phyloP scores from a whole-genome alignment of 2,329 filamentous ascomycete species.

The Cladosporium austrohemisphaericum region DNA sequence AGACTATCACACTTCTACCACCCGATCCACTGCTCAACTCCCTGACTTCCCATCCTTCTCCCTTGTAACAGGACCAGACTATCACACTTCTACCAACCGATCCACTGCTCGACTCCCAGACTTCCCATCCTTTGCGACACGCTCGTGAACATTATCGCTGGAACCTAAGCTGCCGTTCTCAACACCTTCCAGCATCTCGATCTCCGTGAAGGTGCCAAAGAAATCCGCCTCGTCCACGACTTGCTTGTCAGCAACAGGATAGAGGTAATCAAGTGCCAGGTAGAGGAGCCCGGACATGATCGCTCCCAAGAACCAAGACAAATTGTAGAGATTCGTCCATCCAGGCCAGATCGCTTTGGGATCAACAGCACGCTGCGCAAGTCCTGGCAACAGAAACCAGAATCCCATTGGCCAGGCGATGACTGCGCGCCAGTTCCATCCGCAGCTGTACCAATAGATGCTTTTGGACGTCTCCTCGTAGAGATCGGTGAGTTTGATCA shows the following conservation, averaged over 20 bases:
- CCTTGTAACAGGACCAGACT: too few species aligned
- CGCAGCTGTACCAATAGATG: conserved; percentile 21
- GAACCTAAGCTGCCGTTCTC: background rate
- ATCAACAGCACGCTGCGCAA: conserved; percentile 7
- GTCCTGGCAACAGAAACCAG: conserved; percentile 18
- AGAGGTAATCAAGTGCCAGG: background rate
- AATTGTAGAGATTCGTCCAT: background rate
- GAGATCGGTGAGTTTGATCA: conserved; percentile 21
- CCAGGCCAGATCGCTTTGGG: background rate
- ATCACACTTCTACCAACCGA: too few species aligned
- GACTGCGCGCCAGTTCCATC: conserved; percentile 24
- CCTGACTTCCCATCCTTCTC: too few species aligned
- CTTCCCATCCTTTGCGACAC: background rate
- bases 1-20: too few species aligned
- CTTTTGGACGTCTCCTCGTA: conserved; percentile 18
- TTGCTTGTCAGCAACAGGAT: background rate
- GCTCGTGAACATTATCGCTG: background rate
- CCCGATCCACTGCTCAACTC: too few species aligned
- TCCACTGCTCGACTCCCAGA: too few species aligned
- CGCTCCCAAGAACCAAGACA: background rate
- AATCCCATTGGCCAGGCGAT: conserved; percentile 20
- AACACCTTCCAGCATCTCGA: background rate
- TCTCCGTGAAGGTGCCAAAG: background rate
- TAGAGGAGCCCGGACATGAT: background rate
- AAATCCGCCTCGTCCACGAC: background rate